These are phyloP conservation scores for Coemansia sp. DNA, from an alignment of 192 early-diverging fungal species.

Conservation along the genomic window DNA sequence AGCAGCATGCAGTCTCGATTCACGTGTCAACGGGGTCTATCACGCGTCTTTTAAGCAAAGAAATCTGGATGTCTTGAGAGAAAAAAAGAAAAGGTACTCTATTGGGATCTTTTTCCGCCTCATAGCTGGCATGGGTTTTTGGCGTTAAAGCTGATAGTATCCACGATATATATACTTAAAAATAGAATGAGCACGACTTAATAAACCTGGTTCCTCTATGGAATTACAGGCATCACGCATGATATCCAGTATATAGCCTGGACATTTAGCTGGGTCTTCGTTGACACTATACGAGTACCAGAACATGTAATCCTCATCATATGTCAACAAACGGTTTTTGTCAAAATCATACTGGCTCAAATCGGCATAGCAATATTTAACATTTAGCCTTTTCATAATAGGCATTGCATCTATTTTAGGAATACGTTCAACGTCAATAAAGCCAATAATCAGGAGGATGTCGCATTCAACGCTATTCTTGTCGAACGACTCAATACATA, in stretches of 20 bases:
- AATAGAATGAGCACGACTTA: neutral
- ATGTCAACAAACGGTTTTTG: neutral
- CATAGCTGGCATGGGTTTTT: no score
- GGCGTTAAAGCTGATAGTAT: no score
- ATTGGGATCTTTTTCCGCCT: constrained; percentile 45
- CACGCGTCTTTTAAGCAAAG: no score
- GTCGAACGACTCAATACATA: neutral
- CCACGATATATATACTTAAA: no score
- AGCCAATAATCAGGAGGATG: neutral
- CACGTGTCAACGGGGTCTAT: no score
- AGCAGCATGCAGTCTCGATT: no score
- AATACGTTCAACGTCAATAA: neutral
- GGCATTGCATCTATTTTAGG: neutral
- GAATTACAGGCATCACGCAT: neutral
- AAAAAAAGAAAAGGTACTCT: neutral
- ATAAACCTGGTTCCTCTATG: neutral
- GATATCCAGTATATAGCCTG: neutral
- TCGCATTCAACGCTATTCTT: neutral
- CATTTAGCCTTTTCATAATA: neutral
- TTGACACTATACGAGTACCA: neutral
- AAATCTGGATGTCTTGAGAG: neutral
- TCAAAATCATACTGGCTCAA: neutral
- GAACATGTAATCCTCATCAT: neutral
- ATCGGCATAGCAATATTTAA: neutral
- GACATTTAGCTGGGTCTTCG: neutral